Evolutionary conservation across 2,329 filamentous ascomycete genomes (phyloP).

Genomic region (Penicillium sp.): DNA sequence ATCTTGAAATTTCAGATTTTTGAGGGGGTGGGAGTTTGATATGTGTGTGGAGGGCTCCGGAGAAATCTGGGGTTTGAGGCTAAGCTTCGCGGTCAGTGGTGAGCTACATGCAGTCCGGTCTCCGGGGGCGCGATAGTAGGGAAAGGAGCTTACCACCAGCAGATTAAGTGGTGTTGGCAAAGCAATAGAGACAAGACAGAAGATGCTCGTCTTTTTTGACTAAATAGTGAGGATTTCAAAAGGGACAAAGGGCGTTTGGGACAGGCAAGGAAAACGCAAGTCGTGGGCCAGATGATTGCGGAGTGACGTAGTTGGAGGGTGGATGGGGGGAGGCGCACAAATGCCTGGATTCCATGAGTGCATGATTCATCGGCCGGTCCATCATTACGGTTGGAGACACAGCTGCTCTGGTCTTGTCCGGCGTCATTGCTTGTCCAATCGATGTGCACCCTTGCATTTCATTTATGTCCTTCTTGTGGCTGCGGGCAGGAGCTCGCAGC

Average conservation of each 20-base stretch:
- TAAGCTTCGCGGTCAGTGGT: neutral
- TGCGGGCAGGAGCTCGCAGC: too few relatives aligned
- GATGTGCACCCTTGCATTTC: too few relatives aligned
- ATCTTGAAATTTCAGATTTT: conserved; percentile 47
- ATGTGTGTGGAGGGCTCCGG: neutral
- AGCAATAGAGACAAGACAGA: neutral
- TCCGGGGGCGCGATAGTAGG: too few relatives aligned
- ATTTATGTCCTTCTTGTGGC: too few relatives aligned
- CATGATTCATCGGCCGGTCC: conserved; percentile 23
- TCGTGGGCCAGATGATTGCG: conserved; percentile 24
- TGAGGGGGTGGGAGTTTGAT: neutral
- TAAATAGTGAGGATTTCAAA: conserved; percentile 11
- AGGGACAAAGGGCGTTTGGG: conserved; percentile 5
- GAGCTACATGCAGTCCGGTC: neutral
- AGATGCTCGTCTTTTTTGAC: conserved; percentile 1
- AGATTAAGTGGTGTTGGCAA: neutral
- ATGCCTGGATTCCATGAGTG: conserved; percentile 16
- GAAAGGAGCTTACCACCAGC: neutral
- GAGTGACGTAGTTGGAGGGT: conserved; percentile 29
- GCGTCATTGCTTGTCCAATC: too few relatives aligned
- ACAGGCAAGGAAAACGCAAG: conserved; percentile 12
- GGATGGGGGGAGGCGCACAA: neutral
- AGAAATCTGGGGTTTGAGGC: conserved; percentile 2
- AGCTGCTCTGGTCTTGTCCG: too few relatives aligned
- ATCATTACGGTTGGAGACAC: neutral